Evolutionary conservation across 1,284 basidiomycete genomes (phyloP), one percentile per base, ranked within the genome.

Genomic region (Boletus albobrunnescens): DNA sequence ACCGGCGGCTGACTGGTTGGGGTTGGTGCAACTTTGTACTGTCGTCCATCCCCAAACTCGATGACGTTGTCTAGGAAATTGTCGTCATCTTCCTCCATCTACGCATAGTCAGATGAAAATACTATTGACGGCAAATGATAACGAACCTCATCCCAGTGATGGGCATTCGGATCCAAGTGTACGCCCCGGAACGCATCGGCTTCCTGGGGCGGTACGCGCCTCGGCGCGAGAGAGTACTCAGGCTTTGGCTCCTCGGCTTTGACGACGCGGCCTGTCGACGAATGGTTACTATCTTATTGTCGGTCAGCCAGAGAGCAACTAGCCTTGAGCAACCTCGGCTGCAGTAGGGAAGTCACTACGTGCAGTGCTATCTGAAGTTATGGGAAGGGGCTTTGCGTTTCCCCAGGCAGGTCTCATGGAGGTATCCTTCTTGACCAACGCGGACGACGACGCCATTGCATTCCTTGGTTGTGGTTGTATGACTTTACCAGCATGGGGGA

Each of bases 111-210:
- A 57, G 49, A 41, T 6, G 30, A 26, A 36, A 27, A 42, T 23
- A 37, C 22, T n/a, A 36, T 26, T 3, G 17, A 46, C 27, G 27
- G 40, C 26, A 39, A 20, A 46, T 32, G 35, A 38, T 24, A 22
- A 75, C 87, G 58, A 50, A 95, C 92, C 77, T 94, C 91, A 59
- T 96, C 94, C 94, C 94, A 97, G 63, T 95, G 91, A 64, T 93
- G 90, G 5, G 88, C 83, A 60, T 94, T 93, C 37, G 92, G 90
- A 70, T 94, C 84, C 38, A 96, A 71, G 68, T 95, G 93, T 2
- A 91, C 84, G 0, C 91, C 91, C 36, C 91, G 79, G 67, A 97
- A 97, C 2, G 91, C 87, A 67, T 95, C 93, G n/a, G 85, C 87
- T 57, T 90, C 82, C 56, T 85, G 82, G 51, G 75, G 70, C 20